These are phyloP conservation scores for Fusarium sterilihyphosum DNA, from an alignment of 2,329 filamentous ascomycete genomes.

Conservation along the genomic window DNA sequence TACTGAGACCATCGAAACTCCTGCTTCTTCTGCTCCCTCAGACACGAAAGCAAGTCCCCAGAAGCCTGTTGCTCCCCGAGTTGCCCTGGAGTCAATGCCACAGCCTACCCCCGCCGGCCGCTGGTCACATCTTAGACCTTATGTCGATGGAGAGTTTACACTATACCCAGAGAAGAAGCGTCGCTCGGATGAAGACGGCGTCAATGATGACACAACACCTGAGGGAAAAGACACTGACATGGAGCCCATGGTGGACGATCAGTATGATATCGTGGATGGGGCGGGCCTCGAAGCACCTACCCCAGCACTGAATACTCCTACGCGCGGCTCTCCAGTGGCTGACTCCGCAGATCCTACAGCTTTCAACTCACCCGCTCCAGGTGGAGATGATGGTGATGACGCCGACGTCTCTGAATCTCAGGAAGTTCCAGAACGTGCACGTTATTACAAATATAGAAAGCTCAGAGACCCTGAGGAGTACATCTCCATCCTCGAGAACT, in stretches of 20 bases:
- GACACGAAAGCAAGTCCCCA: slow-evolving; percentile 37
- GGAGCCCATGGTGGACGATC: slow-evolving; percentile 48
- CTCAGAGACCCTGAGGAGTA: slow-evolving; percentile 62
- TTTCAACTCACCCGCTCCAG: slow-evolving; percentile 51
- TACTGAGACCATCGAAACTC: slow-evolving; percentile 26
- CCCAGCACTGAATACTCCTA: slow-evolving; percentile 52
- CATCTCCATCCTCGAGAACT: slow-evolving; percentile 58
- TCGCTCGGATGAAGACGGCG: slow-evolving; percentile 46
- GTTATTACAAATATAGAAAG: slow-evolving; percentile 59
- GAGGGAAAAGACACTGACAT: slow-evolving; percentile 49
- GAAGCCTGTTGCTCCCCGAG: slow-evolving; percentile 22
- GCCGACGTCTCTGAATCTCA: slow-evolving; percentile 50
- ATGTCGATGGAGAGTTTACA: slow-evolving; percentile 52
- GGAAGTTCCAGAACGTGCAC: slow-evolving; percentile 43
- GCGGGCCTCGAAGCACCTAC: slow-evolving; percentile 48
- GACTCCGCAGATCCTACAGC: slow-evolving; percentile 52
- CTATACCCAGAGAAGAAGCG: slow-evolving; percentile 53
- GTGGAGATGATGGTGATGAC: slow-evolving; percentile 50
- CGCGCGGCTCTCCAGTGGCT: slow-evolving; percentile 51
- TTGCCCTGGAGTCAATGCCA: slow-evolving; percentile 33
- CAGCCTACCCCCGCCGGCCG: slow-evolving; percentile 47
- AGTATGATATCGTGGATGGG: slow-evolving; percentile 46
- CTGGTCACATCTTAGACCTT: slow-evolving; percentile 54
- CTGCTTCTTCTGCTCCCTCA: slow-evolving; percentile 31
- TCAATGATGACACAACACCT: slow-evolving; percentile 44